Base-by-base conservation (phyloP, 129 eudicot genomes). In the Lactuca sativa region DNA sequence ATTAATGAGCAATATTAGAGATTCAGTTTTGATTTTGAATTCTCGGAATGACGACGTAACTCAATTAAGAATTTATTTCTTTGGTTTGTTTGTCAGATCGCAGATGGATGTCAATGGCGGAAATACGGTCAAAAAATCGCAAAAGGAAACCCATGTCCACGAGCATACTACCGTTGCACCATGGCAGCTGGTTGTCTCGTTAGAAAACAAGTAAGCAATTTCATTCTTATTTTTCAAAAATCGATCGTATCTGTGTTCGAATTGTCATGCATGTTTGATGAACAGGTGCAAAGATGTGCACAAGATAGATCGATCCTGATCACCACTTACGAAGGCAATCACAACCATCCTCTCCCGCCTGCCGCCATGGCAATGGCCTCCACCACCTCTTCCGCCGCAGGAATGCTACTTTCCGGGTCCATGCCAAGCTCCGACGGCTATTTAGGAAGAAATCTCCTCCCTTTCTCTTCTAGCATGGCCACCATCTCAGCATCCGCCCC, bases 261-360 rank as follows among this genome's bases (percentile, higher is more conserved):
- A 25, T 25, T 25, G 1, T 41, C 17, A 32, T 59, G 55, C 38
- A 47, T 73, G 66, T 44, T 30, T 12, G 11, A 72, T 12, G 11
- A 72, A 57, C 52, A 87, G 95, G 95, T 87, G 7, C 90, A 87
- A 69, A 80, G 95, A 80, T 84, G 88, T 44, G 90, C 88, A 4
- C 88, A 87, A 52, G 95, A 87, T 41, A 80, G 64, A 61, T 74
- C 77, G 43, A 82, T 87, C 62, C 69, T 84, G 7, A 80, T 80
- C 47, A 84, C 95, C 3, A 87, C 95, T 10, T 87, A 87, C 74
- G 95, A 87, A 77, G 95, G 95, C 64, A 84, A 74, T 32, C 95
- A 87, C 87, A 87, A 84, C 83, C 95, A 87, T 44, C 95, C 95
- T 18, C 73, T 87, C 18, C 95, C 90, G 0, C 90, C 90, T 5